A percentile compares a stretch with the other conserved stretches of the same genome.
These are phyloP conservation scores for Aspergillus nidulans DNA, from an alignment of 495 filamentous ascomycete genomes.

Conservation along the genomic window DNA sequence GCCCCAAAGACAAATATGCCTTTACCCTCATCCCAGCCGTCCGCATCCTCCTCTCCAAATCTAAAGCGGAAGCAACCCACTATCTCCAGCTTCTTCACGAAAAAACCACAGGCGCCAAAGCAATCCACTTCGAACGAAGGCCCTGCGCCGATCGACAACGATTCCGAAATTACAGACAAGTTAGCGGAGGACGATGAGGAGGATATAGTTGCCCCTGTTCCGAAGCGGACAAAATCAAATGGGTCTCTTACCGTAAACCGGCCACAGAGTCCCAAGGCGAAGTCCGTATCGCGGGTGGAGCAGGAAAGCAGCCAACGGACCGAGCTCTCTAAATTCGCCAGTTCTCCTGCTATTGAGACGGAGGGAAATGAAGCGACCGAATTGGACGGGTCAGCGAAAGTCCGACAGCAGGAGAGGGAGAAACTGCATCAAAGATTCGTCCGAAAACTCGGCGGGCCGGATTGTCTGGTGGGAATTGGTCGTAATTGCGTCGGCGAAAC, in stretches of 20 bases:
- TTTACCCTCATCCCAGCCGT: constrained; percentile 37
- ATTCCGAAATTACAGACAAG: constrained; percentile 15
- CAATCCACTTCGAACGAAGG: constrained; percentile 10
- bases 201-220: constrained; percentile 36
- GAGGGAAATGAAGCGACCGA: background rate
- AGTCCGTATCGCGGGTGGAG: background rate
- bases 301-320: constrained; percentile 32
- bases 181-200: constrained; percentile 33
- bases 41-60: constrained; percentile 33
- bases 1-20: constrained; percentile 25
- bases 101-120: constrained; percentile 43
- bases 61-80: constrained; percentile 66
- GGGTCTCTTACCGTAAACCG: constrained; percentile 13
- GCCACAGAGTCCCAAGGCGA: constrained; percentile 9
- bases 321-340: constrained; percentile 39
- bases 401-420: constrained; percentile 51
- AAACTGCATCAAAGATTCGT: constrained; percentile 83
- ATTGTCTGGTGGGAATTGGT: constrained; percentile 68
- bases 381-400: constrained; percentile 42
- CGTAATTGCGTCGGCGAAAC: constrained; percentile 54
- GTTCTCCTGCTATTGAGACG: constrained; percentile 25
- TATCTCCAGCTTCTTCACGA: constrained; percentile 82
- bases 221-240: constrained; percentile 35
- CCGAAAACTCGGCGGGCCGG: constrained; percentile 78
- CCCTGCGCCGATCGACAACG: background rate